Evolutionary conservation across 2,329 filamentous ascomycete genomes (phyloP).

Genomic region (Knufia petricola): DNA sequence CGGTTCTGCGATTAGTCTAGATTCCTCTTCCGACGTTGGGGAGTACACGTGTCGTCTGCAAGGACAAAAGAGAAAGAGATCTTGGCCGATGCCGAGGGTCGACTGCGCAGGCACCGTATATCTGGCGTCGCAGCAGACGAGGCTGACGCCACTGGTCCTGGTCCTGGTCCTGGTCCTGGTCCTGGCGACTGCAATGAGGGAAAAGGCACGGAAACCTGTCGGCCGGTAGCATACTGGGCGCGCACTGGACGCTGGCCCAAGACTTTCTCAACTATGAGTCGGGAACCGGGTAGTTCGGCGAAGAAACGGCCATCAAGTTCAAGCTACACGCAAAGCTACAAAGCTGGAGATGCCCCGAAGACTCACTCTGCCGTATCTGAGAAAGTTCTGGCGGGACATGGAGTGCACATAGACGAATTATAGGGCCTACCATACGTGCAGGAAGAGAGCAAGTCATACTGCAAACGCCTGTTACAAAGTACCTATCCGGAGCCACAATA

Average conservation of each 20-base stretch:
- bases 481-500: not conserved
- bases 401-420: not conserved
- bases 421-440: not conserved
- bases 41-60: not conserved
- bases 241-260: not conserved
- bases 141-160: too few species aligned
- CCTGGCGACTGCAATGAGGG: too few species aligned
- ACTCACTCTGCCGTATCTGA: not conserved
- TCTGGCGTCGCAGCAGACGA: not conserved
- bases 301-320: conserved; percentile 2
- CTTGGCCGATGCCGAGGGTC: not conserved
- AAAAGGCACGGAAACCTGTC: not conserved
- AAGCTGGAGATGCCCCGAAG: not conserved
- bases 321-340: conserved; percentile 2
- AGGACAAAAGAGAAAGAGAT: not conserved
- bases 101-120: too few species aligned
- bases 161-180: too few species aligned
- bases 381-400: not conserved
- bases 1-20: not conserved
- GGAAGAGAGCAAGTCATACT: not conserved
- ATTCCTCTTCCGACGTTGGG: not conserved
- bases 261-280: conserved; percentile 1
- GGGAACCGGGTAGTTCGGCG: not conserved
- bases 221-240: not conserved
- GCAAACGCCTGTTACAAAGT: not conserved